Evolutionary conservation across 306 rosid genomes (phyloP), one percentile per base, ranked within the genome.

Genomic region (Sesbania bispinosa): DNA sequence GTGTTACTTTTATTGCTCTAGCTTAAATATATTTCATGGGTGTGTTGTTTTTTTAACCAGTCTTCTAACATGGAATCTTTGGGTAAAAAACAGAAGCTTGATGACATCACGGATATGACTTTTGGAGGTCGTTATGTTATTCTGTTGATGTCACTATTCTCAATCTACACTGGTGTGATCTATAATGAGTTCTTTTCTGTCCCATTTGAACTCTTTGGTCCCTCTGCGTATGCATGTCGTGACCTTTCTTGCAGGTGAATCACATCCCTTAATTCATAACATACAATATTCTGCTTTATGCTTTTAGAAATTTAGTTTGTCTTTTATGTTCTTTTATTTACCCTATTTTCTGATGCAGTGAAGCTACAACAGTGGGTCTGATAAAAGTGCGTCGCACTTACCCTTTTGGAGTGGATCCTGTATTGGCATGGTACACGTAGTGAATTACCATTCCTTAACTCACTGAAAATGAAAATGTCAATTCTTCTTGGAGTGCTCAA

Each of bases 361-460:
- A 91, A 7, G 83, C 99, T 24, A 84, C 96, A 21, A 89, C 96
- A 1, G 47, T n/a, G 39, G 99, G 99, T 69, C 81, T 95, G 79
- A 85, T 91, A 45, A 95, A 91, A 86, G 84, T 80, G 83, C 86
- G 88, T 9, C 85, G 67, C 41, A 78, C 99, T 9, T 95, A 95
- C 77, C 99, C 99, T 57, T 95, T 95, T 74, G 99, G 99, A 41
- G 85, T 95, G 78, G 99, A 95, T 77, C 99, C 99, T 73, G 96
- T 81, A 42, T n/a, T 94, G 99, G 97, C 97, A 94, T 71, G 99
- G 99, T 15, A 2, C 85, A 61, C 90, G 99, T 60, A 91, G 90
- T 77, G 99, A 94, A 87, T 86, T 94, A 43, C 99, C 99, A 63
- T 94, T 94, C 78, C 88, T 94, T 2, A 94, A 94, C 89, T 94